Evolutionary conservation across 2,329 filamentous ascomycete species (phyloP).

Genomic region (Diaporthe eres): DNA sequence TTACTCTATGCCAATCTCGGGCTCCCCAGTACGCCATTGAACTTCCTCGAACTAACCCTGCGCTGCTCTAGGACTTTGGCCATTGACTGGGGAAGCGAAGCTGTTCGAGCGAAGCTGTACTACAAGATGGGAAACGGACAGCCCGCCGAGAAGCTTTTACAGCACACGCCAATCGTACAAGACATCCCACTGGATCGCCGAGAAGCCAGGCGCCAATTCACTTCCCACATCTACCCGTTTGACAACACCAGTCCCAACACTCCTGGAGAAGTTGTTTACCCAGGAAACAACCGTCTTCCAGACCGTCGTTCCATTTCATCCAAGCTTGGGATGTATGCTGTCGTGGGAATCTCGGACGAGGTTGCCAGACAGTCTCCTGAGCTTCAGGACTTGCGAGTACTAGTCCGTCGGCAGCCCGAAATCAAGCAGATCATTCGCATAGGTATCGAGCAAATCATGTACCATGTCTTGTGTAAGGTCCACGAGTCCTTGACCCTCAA

Average conservation of each 20-base stretch:
- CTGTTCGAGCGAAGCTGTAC: neutral
- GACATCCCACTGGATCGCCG: neutral
- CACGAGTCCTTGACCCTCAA: rapidly evolving
- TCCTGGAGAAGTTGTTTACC: neutral
- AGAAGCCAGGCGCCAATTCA: neutral
- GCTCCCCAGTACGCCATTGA: too few species aligned
- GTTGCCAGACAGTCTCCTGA: neutral
- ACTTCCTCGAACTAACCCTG: neutral
- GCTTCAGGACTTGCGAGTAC: neutral
- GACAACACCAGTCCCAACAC: neutral
- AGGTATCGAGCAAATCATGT: neutral
- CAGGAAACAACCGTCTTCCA: neutral
- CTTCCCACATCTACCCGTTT: neutral
- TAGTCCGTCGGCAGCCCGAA: neutral
- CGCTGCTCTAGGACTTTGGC: neutral
- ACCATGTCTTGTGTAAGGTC: neutral
- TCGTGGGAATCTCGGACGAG: neutral
- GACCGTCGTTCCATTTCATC: neutral
- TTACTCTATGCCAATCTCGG: rapidly evolving
- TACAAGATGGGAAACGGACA: neutral
- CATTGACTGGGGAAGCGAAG: constrained; percentile 20
- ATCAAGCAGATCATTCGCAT: neutral
- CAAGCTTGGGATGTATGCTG: neutral
- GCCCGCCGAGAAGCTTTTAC: neutral
- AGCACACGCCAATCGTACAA: too few species aligned